phyloP scores from a whole-genome alignment of 768 basidiomycete species.

The Obba rivulosa region DNA sequence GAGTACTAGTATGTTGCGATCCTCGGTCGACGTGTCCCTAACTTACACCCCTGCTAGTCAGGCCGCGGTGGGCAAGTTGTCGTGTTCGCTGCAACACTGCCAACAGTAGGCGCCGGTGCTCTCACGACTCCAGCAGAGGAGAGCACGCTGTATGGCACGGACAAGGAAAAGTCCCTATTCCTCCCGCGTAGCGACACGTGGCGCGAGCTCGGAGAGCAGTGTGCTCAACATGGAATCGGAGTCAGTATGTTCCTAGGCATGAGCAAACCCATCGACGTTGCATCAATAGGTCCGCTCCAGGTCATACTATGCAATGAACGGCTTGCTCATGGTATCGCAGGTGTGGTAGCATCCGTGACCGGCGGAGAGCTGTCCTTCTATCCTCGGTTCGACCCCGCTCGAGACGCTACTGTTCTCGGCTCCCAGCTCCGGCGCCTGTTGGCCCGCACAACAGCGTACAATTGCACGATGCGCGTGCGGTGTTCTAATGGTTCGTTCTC shows the following conservation, averaged over 20 bases:
- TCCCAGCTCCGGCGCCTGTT: constrained; percentile 74
- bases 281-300: constrained; percentile 71
- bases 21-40: background rate
- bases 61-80: constrained; percentile 75
- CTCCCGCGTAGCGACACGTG: constrained; percentile 73
- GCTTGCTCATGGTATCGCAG: constrained; percentile 28
- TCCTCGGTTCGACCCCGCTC: constrained; percentile 73
- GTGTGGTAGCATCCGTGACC: constrained; percentile 61
- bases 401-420: constrained; percentile 60
- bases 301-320: background rate
- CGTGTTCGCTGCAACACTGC: constrained; percentile 64
- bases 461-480: constrained; percentile 75
- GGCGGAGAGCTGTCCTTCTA: constrained; percentile 93
- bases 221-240: constrained; percentile 84
- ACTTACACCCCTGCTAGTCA: constrained; percentile 29
- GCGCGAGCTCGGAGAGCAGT: constrained; percentile 81
- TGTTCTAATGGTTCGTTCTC: constrained; percentile 68
- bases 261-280: constrained; percentile 76
- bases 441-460: constrained; percentile 68
- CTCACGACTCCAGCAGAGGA: constrained; percentile 57
- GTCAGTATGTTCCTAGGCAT: constrained; percentile 87
- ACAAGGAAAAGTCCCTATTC: constrained; percentile 83
- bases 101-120: constrained; percentile 69
- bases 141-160: constrained; percentile 66
- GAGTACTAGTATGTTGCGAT: background rate